These are phyloP conservation scores for Tetrapisispora namnaoensis DNA, from an alignment of 805 yeast genomes.

Conservation along the genomic window DNA sequence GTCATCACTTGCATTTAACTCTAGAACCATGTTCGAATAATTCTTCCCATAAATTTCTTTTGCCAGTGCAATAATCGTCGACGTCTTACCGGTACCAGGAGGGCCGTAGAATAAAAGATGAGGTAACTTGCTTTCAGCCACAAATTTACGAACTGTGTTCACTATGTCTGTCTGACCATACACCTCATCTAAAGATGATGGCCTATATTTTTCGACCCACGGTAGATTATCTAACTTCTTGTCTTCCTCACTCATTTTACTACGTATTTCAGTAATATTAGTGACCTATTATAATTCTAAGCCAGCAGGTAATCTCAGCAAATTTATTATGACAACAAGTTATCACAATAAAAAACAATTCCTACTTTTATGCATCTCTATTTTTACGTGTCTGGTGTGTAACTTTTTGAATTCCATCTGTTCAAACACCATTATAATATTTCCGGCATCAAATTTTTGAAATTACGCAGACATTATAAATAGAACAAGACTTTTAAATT, in stretches of 20 bases:
- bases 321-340: no score
- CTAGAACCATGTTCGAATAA: constrained; percentile 83
- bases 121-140: constrained; percentile 74
- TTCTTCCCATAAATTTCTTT: constrained; percentile 75
- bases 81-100: constrained; percentile 90
- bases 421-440: neutral
- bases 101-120: constrained; percentile 92
- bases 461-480: no score
- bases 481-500: no score
- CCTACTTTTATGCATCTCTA: no score
- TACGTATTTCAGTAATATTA: no score
- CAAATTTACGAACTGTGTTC: constrained; percentile 74
- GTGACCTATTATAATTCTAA: no score
- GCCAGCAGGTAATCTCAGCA: no score
- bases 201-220: constrained; percentile 96
- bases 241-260: neutral
- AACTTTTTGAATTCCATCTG: neutral
- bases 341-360: no score
- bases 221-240: constrained; percentile 43
- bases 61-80: constrained; percentile 81
- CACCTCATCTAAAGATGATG: constrained; percentile 71
- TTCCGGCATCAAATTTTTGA: no score
- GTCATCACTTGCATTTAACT: constrained; percentile 93
- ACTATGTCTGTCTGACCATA: constrained; percentile 87
- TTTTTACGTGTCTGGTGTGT: neutral